Percentiles rank a stretch among this genome's conserved stretches.
These are phyloP conservation scores for Sungouiozyma ichnusensis DNA, from an alignment of 805 yeast genomes.

Conservation along the genomic window DNA sequence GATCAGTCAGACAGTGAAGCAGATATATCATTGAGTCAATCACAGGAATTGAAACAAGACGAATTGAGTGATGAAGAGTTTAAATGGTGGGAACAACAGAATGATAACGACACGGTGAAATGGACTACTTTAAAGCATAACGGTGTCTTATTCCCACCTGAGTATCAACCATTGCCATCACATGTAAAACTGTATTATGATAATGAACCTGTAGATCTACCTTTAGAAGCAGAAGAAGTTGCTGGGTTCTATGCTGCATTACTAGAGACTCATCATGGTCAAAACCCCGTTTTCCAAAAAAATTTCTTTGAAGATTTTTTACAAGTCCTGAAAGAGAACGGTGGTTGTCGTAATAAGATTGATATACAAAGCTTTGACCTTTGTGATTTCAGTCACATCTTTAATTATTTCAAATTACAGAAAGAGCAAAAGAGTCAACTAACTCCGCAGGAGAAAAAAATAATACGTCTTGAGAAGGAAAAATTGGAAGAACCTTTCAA, in stretches of 20 bases:
- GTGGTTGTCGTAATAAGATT: conserved; percentile 45
- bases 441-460: conserved; percentile 66
- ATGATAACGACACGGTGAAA: conserved; percentile 61
- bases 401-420: conserved; percentile 54
- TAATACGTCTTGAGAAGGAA: conserved; percentile 61
- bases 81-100: conserved; percentile 66
- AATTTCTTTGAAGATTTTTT: conserved; percentile 78
- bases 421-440: conserved; percentile 64
- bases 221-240: conserved; percentile 84
- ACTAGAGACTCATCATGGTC: conserved; percentile 79
- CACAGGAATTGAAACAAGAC: conserved; percentile 18
- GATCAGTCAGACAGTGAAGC: conserved; percentile 8
- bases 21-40: conserved; percentile 3
- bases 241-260: conserved; percentile 92
- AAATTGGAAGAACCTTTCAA: conserved; percentile 70
- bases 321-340: conserved; percentile 55
- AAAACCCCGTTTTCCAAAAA: conserved; percentile 74
- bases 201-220: conserved; percentile 64
- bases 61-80: conserved; percentile 49
- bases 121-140: conserved; percentile 83
- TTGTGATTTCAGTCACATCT: conserved; percentile 72
- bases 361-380: conserved; percentile 47
- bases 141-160: conserved; percentile 92
- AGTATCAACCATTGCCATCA: conserved; percentile 74
- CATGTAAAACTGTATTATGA: conserved; percentile 67